Conservation (phyloP, 2,329 filamentous ascomycete genomes). For the Penicillium sp. region DNA sequence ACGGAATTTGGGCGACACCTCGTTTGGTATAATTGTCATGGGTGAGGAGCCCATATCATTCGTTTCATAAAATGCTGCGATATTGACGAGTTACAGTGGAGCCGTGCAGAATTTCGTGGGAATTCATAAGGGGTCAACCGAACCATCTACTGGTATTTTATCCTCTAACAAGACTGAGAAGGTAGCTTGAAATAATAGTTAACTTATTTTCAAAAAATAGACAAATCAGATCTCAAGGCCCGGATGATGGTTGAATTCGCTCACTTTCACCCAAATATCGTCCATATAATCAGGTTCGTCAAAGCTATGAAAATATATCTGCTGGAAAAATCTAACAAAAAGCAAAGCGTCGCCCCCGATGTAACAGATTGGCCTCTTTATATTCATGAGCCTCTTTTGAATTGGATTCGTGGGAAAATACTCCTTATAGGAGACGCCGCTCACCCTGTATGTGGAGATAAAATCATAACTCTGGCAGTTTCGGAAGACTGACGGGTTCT, state of each 20-base stretch:
- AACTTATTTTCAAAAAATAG: too few species aligned
- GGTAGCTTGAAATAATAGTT: neutral
- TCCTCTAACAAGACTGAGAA: too few species aligned
- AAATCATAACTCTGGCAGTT: neutral
- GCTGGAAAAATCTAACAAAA: slow-evolving; percentile 14
- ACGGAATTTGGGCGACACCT: slow-evolving; percentile 21
- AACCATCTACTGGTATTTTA: too few species aligned
- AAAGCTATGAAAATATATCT: neutral
- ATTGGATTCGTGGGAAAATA: slow-evolving; percentile 22
- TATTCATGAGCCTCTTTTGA: slow-evolving; percentile 23
- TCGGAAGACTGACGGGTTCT: neutral
- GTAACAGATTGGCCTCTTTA: slow-evolving; percentile 26
- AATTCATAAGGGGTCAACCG: slow-evolving; percentile 17
- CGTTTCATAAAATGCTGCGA: neutral
- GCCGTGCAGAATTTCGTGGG: slow-evolving; percentile 28
- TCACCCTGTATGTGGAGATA: slow-evolving; percentile 23
- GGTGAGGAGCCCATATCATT: slow-evolving; percentile 14
- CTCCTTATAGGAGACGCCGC: slow-evolving; percentile 32
- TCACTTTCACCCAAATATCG: slow-evolving; percentile 21
- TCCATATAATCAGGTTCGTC: slow-evolving; percentile 19
- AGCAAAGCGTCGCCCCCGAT: too few species aligned
- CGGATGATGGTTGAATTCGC: slow-evolving; percentile 23
- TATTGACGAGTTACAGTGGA: slow-evolving; percentile 15
- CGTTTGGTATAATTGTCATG: slow-evolving; percentile 28
- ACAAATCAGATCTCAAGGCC: slow-evolving; percentile 17